Evolutionary conservation across 2,329 filamentous ascomycete genomes (phyloP), one percentile per base, ranked within the genome.

Genomic region (Colletotrichum sp.): DNA sequence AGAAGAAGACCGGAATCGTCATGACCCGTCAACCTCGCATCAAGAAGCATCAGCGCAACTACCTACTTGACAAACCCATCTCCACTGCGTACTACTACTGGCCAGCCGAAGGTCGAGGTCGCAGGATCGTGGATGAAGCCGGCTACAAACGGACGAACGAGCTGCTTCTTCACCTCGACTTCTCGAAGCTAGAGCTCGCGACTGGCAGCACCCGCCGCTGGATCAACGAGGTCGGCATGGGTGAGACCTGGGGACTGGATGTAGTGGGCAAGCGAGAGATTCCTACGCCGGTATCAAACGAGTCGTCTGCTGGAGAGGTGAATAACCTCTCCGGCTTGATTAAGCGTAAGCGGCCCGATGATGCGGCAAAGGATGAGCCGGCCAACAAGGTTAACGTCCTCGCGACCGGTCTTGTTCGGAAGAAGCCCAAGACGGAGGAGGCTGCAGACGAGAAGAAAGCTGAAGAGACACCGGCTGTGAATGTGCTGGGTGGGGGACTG

Each of bases 101-200:
- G 94, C 91, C 91, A 0, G 79, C 85, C 0, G 85, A 88, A 27
- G 92, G 92, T 5, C 88, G 93, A 16, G 94, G 93, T 1, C 88
- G 91, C 65, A 87, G 91, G 22, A 87, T 95, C 13, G 88, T 96
- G 5, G 88, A 91, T 15, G 91, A 93, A 27, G 85, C 87, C 34
- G 88, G 90, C 65, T 96, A 95, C 84, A 92, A 92, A 77, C 90
- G 93, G 13, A 90, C 92, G 10, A 88, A 91, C 25, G 94, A 95
- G 78, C 85, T 95, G 12, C 87, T 97, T 0, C 88, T 96, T 7
- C 91, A 93, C 74, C 89, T 96, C 0, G 94, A 96, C 82, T 97
- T 97, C 83, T 88, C 91, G 2, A 93, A 89, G 10, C 83, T 92
- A 5, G 89, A 91, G 13, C 90, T 93, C 64, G 92, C 93, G 1